phyloP scores from a whole-genome alignment of 495 filamentous ascomycete genomes.

The Chaetomium cochliodes region DNA sequence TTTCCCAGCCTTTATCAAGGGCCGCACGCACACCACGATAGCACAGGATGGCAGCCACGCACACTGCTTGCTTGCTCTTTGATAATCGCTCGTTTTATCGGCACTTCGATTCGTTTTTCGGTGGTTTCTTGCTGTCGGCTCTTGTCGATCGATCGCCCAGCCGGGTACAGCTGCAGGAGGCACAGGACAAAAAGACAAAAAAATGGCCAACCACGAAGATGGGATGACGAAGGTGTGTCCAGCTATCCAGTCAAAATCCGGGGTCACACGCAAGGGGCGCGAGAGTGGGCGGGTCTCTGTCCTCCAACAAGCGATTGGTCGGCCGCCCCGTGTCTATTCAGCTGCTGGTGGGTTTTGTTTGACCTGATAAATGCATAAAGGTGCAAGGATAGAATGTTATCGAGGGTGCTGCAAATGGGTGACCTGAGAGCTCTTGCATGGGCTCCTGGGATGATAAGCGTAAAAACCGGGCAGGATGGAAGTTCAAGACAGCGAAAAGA shows the following conservation, averaged over 20 bases:
- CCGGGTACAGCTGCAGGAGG: conserved; percentile 12
- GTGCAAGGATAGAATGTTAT: background rate
- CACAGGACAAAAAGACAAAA: conserved; percentile 3
- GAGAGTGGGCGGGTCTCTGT: background rate
- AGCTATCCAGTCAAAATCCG: conserved; percentile 18
- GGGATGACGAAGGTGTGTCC: conserved; percentile 14
- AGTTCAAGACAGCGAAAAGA: too few species aligned
- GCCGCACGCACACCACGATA: conserved; percentile 12
- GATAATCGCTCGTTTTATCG: conserved; percentile 2
- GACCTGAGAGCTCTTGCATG: too few species aligned
- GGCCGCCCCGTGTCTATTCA: background rate
- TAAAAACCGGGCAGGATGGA: too few species aligned
- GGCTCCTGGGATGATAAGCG: too few species aligned
- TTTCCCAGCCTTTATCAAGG: background rate
- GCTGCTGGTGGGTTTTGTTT: background rate
- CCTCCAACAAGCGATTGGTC: background rate
- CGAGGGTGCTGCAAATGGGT: background rate
- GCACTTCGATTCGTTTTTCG: background rate
- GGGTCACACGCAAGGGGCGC: conserved; percentile 8
- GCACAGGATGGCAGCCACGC: conserved; percentile 4
- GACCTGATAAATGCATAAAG: background rate
- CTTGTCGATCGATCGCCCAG: conserved; percentile 10
- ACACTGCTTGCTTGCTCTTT: background rate
- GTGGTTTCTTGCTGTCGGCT: background rate
- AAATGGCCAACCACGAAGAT: conserved; percentile 17